phyloP scores from a whole-genome alignment of 2,329 filamentous ascomycete species.

The Dactylellina haptotyla region DNA sequence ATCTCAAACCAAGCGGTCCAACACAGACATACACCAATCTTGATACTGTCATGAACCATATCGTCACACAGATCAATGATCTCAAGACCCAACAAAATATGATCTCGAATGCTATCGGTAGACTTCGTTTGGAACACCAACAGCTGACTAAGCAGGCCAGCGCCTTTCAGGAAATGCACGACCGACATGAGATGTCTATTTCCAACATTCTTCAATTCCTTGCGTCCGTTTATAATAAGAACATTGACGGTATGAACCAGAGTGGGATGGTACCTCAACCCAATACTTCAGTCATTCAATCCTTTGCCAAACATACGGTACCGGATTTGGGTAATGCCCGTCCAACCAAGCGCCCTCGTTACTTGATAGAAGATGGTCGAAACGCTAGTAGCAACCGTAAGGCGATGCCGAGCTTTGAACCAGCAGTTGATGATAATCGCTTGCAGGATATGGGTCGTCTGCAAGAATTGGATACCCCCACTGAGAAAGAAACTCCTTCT shows the following conservation, averaged over 20 bases:
- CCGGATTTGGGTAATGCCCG: slow-evolving; percentile 40
- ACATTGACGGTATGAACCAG: slow-evolving; percentile 73
- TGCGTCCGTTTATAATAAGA: slow-evolving; percentile 94
- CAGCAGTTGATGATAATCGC: slow-evolving; percentile 13
- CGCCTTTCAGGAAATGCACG: slow-evolving; percentile 89
- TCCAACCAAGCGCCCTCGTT: slow-evolving; percentile 40
- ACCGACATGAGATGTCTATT: slow-evolving; percentile 97
- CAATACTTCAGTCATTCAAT: slow-evolving; percentile 38
- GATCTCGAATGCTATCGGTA: slow-evolving; percentile 83
- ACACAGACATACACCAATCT: slow-evolving; percentile 64
- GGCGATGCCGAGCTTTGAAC: slow-evolving; percentile 16
- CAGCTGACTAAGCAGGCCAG: slow-evolving; percentile 87
- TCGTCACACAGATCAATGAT: slow-evolving; percentile 73
- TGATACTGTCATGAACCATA: slow-evolving; percentile 41
- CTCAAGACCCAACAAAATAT: slow-evolving; percentile 86
- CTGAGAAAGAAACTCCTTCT: slow-evolving; percentile 33
- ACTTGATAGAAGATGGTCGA: slow-evolving; percentile 50
- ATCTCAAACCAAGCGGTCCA: slow-evolving; percentile 62
- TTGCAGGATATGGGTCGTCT: slow-evolving; percentile 42
- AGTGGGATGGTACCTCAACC: slow-evolving; percentile 32
- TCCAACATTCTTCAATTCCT: slow-evolving; percentile 98
- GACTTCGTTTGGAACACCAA: slow-evolving; percentile 84
- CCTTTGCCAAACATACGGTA: slow-evolving; percentile 33
- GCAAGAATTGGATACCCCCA: slow-evolving; percentile 47
- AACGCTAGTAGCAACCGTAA: slow-evolving; percentile 12